A percentile compares a stretch with the other conserved stretches of the same genome.
Evolutionary conservation across 2,329 filamentous ascomycete species (phyloP).

Genomic region (Penicillium frequentans): DNA sequence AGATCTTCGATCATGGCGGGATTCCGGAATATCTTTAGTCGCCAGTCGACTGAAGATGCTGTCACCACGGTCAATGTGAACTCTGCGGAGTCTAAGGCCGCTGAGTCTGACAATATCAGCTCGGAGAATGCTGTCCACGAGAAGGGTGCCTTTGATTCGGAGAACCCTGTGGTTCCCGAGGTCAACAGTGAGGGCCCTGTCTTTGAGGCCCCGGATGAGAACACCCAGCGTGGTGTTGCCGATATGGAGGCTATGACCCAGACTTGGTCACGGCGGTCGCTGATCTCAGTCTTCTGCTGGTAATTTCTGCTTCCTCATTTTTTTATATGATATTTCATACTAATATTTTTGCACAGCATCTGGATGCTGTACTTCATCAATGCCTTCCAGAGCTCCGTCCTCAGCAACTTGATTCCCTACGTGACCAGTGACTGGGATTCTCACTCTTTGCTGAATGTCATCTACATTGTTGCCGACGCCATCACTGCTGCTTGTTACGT

Average conservation of each 20-base stretch:
- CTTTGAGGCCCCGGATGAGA: constrained; percentile 5
- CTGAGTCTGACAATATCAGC: neutral
- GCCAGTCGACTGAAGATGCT: constrained; percentile 1
- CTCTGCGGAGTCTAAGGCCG: neutral
- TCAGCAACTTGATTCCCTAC: constrained; percentile 17
- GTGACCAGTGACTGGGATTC: constrained; percentile 13
- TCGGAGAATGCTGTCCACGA: neutral
- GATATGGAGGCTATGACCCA: constrained; percentile 48
- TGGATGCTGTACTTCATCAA: constrained; percentile 24
- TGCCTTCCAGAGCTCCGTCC: constrained; percentile 16
- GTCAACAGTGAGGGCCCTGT: neutral
- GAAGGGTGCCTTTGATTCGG: neutral
- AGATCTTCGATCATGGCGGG: constrained; percentile 1
- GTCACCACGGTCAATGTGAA: neutral
- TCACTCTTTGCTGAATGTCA: constrained; percentile 13
- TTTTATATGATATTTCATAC: neutral
- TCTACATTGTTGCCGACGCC: constrained; percentile 47
- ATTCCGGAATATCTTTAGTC: constrained; percentile 3
- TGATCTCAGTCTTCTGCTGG: constrained; percentile 19
- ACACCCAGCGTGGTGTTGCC: constrained; percentile 45
- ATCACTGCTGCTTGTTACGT: constrained; percentile 56
- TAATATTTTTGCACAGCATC: constrained; percentile 11
- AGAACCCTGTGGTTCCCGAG: neutral
- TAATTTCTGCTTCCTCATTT: constrained; percentile 1
- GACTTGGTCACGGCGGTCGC: constrained; percentile 42